A percentile compares a stretch with the other conserved stretches of the same genome.
phyloP scores from a whole-genome alignment of 345 rosid species.

The Salix arbutifolia region DNA sequence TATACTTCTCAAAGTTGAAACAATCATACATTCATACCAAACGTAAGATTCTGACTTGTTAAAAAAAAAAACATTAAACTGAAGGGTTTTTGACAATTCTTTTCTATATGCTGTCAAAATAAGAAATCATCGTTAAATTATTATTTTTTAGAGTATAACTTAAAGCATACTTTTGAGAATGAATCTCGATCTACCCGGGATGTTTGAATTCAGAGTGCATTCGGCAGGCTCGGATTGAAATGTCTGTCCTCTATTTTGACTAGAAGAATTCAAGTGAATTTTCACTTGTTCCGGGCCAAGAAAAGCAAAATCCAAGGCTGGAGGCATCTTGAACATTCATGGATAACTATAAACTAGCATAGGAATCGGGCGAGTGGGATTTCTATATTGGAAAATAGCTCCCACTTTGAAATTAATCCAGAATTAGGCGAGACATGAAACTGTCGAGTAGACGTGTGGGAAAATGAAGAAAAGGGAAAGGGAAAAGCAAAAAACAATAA shows the following conservation, averaged over 20 bases:
- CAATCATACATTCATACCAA: not conserved
- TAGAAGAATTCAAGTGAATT: not conserved
- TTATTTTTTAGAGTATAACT: not conserved
- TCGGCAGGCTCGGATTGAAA: not conserved
- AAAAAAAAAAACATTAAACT: no score
- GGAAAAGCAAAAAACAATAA: not conserved
- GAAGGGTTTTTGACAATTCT: not conserved
- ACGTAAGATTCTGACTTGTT: not conserved
- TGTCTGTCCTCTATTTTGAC: not conserved
- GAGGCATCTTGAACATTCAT: not conserved
- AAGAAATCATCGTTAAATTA: not conserved
- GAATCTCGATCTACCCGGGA: not conserved
- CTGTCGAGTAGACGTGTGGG: not conserved
- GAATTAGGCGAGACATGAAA: not conserved
- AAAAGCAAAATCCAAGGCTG: not conserved
- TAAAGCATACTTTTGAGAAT: not conserved
- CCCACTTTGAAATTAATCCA: not conserved
- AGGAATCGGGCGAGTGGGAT: not conserved
- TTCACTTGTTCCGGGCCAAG: not conserved
- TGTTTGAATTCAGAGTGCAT: not conserved
- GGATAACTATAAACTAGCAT: not conserved
- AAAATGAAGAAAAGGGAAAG: not conserved
- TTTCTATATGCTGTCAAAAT: not conserved
- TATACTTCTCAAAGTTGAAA: not conserved
- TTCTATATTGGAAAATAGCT: not conserved